Evolutionary conservation across 345 rosid species (phyloP), one percentile per base, ranked within the genome.

Genomic region (Cardiospermum halicacabum): DNA sequence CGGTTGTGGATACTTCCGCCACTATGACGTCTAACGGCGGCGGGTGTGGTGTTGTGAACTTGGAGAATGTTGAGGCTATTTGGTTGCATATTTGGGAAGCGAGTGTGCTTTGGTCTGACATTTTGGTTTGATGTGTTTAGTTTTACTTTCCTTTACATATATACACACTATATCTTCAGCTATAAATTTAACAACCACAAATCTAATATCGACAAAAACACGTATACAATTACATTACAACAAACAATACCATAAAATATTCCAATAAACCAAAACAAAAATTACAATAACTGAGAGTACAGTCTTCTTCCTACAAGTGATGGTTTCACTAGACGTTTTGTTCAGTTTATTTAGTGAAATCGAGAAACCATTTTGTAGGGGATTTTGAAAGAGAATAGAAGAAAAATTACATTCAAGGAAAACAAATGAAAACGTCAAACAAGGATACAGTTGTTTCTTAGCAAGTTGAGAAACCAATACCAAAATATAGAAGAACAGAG

Each of bases 31-130:
- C 84, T 4, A 86, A 50, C 2, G 88, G 80, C 7, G 82, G 82
- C 26, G 85, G 84, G 67, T 81, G 65, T 3, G 85, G 81, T 11
- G 59, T 25, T 7, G 79, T 80, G 26, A 85, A 63, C 5, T 59
- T 72, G 51, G 90, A 47, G 84, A 88, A 89, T 78, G 89, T 62
- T 49, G 87, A 74, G 40, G 91, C 83, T 67, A 92, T 75, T 4
- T 87, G 81, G 62, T 43, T 28, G 82, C 94, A 85, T 50, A 89
- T 85, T 76, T 74, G 72, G 2, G 90, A 69, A 19, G 94, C 86
- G 51, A 89, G 31, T 7, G 66, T 6, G 25, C 22, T 47, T 53
- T 45, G 59, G 13, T 58, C 7, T 39, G 59, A 67, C 77, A 75
- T 69, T 43, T 47, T 34, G 39, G 39, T 34, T 34, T 34, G 6